phyloP scores from a whole-genome alignment of 2,329 filamentous ascomycete genomes.

The Penicillium hesseltinei region DNA sequence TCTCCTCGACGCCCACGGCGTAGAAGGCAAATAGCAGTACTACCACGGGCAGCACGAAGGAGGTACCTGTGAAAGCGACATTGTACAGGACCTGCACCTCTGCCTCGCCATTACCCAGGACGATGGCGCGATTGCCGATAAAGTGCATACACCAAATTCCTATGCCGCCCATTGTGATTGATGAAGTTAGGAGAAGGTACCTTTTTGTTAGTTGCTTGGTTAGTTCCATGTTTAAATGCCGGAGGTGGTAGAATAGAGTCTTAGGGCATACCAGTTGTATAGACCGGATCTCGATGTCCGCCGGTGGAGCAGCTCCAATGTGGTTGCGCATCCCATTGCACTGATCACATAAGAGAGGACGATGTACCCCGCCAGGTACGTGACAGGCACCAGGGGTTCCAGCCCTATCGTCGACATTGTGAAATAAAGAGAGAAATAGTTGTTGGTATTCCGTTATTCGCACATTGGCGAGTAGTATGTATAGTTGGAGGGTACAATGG shows the following conservation, averaged over 20 bases:
- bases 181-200: conserved; percentile 62
- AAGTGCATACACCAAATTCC: conserved; percentile 80
- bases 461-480: background rate
- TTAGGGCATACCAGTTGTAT: conserved; percentile 62
- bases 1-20: conserved; percentile 61
- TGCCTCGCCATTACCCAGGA: conserved; percentile 61
- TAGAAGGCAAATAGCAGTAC: conserved; percentile 73
- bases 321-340: conserved; percentile 72
- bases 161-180: conserved; percentile 71
- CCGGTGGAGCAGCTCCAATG: conserved; percentile 76
- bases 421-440: background rate
- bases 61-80: conserved; percentile 68
- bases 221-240: background rate
- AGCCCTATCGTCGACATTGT: conserved; percentile 22
- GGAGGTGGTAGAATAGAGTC: background rate
- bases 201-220: conserved; percentile 36
- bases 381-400: conserved; percentile 16
- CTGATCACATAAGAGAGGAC: conserved; percentile 68
- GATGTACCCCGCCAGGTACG: conserved; percentile 60
- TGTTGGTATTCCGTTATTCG: background rate
- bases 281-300: conserved; percentile 66
- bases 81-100: conserved; percentile 73
- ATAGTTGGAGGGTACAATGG: background rate
- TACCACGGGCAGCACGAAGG: conserved; percentile 75
- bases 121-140: conserved; percentile 76